Evolutionary conservation across 495 filamentous ascomycete genomes (phyloP).

Genomic region (Rhizodiscina lignyota): DNA sequence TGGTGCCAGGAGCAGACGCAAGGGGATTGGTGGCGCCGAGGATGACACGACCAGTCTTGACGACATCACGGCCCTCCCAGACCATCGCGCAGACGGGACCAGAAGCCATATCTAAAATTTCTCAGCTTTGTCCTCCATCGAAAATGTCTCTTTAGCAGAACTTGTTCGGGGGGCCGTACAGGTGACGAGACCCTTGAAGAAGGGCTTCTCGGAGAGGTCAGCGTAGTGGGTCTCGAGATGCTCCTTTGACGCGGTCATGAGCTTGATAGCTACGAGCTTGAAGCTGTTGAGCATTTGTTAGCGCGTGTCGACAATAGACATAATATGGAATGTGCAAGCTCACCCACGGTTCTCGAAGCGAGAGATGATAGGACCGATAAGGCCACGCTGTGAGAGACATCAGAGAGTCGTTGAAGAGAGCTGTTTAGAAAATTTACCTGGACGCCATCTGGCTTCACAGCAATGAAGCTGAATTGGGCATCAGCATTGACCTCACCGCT

Average conservation of each 20-base stretch:
- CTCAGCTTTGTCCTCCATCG: slow-evolving; percentile 1
- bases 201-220: slow-evolving; percentile 82
- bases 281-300: slow-evolving; percentile 33
- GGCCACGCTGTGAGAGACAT: slow-evolving; percentile 55
- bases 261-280: slow-evolving; percentile 98
- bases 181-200: slow-evolving; percentile 84
- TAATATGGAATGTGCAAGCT: slow-evolving; percentile 20
- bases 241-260: slow-evolving; percentile 66
- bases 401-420: slow-evolving; percentile 5
- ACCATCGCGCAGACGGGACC: slow-evolving; percentile 97
- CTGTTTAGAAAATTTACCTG: slow-evolving; percentile 45
- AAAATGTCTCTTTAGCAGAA: not conserved
- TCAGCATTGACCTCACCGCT: too few relatives aligned
- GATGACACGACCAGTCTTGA: slow-evolving; percentile 92
- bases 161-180: slow-evolving; percentile 32
- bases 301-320: not conserved
- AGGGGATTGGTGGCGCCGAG: slow-evolving; percentile 98
- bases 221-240: slow-evolving; percentile 97
- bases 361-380: slow-evolving; percentile 87
- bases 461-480: slow-evolving; percentile 77
- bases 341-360: slow-evolving; percentile 93
- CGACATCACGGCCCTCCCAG: slow-evolving; percentile 92
- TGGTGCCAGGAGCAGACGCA: slow-evolving; percentile 84
- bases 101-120: slow-evolving; percentile 81
- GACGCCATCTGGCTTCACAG: slow-evolving; percentile 98